Evolutionary conservation across 2,329 filamentous ascomycete species (phyloP).

Genomic region (Penicillium sp.): DNA sequence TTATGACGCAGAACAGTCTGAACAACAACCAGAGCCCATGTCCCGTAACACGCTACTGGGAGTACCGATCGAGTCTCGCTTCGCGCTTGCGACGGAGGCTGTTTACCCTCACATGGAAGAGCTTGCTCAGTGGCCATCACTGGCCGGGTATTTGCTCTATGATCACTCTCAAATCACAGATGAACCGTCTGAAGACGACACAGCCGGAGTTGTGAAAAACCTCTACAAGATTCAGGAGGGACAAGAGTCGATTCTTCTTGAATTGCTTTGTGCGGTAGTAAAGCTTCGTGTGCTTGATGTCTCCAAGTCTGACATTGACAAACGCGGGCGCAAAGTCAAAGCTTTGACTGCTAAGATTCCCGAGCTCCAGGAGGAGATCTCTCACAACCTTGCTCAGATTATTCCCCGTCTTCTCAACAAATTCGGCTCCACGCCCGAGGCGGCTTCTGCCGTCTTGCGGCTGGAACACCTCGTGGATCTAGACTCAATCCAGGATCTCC

Average conservation of each 20-base stretch:
- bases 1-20: conserved; percentile 69
- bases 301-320: conserved; percentile 61
- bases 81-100: conserved; percentile 80
- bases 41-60: conserved; percentile 55
- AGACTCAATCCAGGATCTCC: conserved; percentile 82
- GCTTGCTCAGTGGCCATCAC: conserved; percentile 80
- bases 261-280: conserved; percentile 81
- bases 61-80: conserved; percentile 72
- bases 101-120: conserved; percentile 81
- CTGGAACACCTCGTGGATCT: conserved; percentile 85
- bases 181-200: conserved; percentile 56
- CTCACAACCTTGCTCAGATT: conserved; percentile 71
- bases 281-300: conserved; percentile 70
- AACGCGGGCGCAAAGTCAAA: conserved; percentile 59
- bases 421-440: conserved; percentile 84
- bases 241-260: conserved; percentile 83
- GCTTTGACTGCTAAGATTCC: conserved; percentile 61
- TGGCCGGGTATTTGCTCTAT: conserved; percentile 88
- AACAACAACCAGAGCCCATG: conserved; percentile 29
- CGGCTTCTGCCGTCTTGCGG: conserved; percentile 80
- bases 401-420: conserved; percentile 90
- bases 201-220: conserved; percentile 66
- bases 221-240: conserved; percentile 71
- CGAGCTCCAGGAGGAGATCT: conserved; percentile 76
- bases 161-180: conserved; percentile 74